Percentiles rank a stretch among this genome's conserved stretches.
phyloP scores from a whole-genome alignment of 2,329 filamentous ascomycete species.

The Ophiostoma ulmi region DNA sequence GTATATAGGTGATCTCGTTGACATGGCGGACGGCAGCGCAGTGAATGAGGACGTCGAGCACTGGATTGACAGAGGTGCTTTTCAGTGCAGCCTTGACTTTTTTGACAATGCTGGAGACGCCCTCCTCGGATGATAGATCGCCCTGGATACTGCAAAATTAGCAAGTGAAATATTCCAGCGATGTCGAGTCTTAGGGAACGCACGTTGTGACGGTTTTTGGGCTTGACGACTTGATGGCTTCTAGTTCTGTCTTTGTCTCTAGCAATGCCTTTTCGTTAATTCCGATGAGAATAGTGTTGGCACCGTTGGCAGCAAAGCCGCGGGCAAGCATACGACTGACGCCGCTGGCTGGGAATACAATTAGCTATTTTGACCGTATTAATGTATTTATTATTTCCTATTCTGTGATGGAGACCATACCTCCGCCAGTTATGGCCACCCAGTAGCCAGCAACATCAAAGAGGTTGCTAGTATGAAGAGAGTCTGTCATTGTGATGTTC shows the following conservation, averaged over 20 bases:
- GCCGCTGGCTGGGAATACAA: background rate
- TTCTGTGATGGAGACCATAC: background rate
- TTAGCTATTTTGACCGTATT: background rate
- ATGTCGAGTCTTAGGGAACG: background rate
- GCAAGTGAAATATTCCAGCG: background rate
- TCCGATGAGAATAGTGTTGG: background rate
- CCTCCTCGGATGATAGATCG: background rate
- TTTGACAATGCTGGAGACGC: background rate
- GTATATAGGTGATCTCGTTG: background rate
- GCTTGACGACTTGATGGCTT: background rate
- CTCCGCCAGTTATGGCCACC: background rate
- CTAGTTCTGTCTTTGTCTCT: background rate
- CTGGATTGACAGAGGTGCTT: background rate
- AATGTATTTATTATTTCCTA: background rate
- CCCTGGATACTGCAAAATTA: background rate
- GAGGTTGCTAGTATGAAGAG: background rate
- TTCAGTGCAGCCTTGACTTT: background rate
- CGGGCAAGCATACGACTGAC: background rate
- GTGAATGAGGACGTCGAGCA: background rate
- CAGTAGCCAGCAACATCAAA: slow-evolving; percentile 1
- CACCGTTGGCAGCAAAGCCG: background rate
- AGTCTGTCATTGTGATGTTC: background rate
- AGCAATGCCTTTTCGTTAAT: background rate
- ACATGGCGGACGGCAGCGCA: background rate
- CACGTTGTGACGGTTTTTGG: background rate